phyloP scores from a whole-genome alignment of 2,329 filamentous ascomycete species.

The Colletotrichum gloeosporioides region DNA sequence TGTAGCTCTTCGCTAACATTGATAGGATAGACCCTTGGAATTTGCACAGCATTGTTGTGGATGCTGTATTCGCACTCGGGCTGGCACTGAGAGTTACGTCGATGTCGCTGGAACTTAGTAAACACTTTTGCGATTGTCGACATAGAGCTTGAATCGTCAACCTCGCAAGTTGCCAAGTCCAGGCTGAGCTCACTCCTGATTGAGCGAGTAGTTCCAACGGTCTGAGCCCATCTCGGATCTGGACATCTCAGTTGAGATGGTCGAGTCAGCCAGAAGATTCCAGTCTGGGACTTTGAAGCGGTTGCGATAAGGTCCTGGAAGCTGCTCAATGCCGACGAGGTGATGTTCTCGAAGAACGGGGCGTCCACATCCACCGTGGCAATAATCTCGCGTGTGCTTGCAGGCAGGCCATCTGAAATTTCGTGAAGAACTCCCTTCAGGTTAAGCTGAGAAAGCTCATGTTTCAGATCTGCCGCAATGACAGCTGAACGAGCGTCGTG shows the following conservation, averaged over 20 bases:
- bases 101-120: not conserved
- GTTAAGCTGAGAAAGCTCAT: not conserved
- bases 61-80: conserved; percentile 4
- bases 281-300: not conserved
- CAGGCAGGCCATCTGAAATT: not conserved
- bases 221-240: conserved; percentile 26
- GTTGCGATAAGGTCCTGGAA: conserved; percentile 19
- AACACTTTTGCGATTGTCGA: not conserved
- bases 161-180: conserved; percentile 4
- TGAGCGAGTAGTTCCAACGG: conserved; percentile 24
- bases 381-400: not conserved
- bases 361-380: conserved; percentile 22
- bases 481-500: not conserved
- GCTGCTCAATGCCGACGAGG: not conserved
- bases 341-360: conserved; percentile 21
- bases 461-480: not conserved
- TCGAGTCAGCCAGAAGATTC: conserved; percentile 29
- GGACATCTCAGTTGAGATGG: conserved; percentile 23
- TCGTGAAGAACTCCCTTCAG: not conserved
- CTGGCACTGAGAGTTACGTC: accelerated
- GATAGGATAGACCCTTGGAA: not conserved
- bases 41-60: not conserved
- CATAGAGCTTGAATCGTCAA: not conserved
- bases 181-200: conserved; percentile 24
- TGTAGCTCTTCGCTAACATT: not conserved